phyloP scores from a whole-genome alignment of 495 filamentous ascomycete species.

The Lepidopterella palustris region DNA sequence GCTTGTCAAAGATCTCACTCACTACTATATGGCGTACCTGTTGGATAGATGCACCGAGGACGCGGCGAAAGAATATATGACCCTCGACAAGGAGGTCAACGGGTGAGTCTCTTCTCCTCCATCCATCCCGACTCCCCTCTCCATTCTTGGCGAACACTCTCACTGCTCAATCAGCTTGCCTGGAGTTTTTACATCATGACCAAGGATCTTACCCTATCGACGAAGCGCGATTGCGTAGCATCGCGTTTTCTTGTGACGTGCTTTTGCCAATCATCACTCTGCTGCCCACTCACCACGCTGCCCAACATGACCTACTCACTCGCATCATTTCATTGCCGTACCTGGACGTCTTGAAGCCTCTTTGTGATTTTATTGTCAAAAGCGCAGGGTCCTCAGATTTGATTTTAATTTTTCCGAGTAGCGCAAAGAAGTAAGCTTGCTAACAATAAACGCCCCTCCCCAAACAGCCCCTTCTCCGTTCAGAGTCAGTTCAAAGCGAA shows the following conservation, averaged over 20 bases:
- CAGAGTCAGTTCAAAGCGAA: constrained; percentile 42
- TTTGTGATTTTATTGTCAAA: not conserved
- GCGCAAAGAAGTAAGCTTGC: constrained; percentile 5
- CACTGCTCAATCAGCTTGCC: not conserved
- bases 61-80: constrained; percentile 78
- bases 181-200: not conserved
- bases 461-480: constrained; percentile 46
- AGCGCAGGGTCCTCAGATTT: not conserved
- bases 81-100: constrained; percentile 77
- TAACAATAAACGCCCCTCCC: constrained; percentile 1
- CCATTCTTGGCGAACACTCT: constrained; percentile 1
- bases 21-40: constrained; percentile 77
- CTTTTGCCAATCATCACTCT: not conserved
- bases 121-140: constrained; percentile 7
- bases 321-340: not conserved
- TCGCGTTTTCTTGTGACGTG: not conserved
- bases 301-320: not conserved
- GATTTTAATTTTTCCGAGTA: not conserved
- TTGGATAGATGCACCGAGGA: constrained; percentile 77
- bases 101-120: constrained; percentile 43
- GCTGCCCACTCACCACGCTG: not conserved
- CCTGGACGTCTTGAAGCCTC: not conserved
- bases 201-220: not conserved
- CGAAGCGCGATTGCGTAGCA: not conserved
- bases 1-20: constrained; percentile 68